Base-by-base conservation (phyloP, 2,329 filamentous ascomycete genomes). In the Blastomyces parvus region DNA sequence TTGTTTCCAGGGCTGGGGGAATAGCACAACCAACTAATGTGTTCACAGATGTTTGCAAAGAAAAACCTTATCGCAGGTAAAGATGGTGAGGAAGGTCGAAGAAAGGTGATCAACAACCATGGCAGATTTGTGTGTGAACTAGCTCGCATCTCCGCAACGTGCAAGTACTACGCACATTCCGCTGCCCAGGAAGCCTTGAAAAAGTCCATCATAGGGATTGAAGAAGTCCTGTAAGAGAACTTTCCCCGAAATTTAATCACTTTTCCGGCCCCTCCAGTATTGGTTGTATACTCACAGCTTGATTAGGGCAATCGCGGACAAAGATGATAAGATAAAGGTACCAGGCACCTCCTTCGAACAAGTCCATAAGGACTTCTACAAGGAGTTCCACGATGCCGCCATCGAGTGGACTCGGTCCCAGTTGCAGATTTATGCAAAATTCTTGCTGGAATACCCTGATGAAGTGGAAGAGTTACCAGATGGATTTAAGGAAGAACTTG, bases 1-100 rank as follows among this genome's bases (percentile, higher is more conserved):
- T 8, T 0, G 11, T 25, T 30, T n/a, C 6, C 17, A 8, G 19
- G 33, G 8, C 6, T 3, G 36, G 36, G 36, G 11, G 27, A 27
- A n/a, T n/a, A 53, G n/a, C 6, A 22, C 44, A 53, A 17, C 44
- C 40, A 14, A 56, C 40, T 59, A 44, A 60, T 40, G 14, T 17
- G 14, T 11, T 27, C n/a, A 19, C 38, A 63, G 62, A 63, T 63
- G 62, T 63, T 63, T 60, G 57, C 56, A 9, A 57, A 60, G 40
- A 52, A 50, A n/a, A 53, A 44, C 38, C 33, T 63, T 36, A 48
- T 60, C 8, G 58, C 55, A 22, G 33, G 55, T 17, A 4, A 7
- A 2, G 52, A 55, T 9, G 52, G 52, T 22, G 9, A 4, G 13
- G 17, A 48, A n/a, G 56, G 57, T 27, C 42, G 40, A 48, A 60